These are phyloP conservation scores for Chimonanthus praecox DNA, from an alignment of 164 flowering plant genomes.

Conservation along the genomic window DNA sequence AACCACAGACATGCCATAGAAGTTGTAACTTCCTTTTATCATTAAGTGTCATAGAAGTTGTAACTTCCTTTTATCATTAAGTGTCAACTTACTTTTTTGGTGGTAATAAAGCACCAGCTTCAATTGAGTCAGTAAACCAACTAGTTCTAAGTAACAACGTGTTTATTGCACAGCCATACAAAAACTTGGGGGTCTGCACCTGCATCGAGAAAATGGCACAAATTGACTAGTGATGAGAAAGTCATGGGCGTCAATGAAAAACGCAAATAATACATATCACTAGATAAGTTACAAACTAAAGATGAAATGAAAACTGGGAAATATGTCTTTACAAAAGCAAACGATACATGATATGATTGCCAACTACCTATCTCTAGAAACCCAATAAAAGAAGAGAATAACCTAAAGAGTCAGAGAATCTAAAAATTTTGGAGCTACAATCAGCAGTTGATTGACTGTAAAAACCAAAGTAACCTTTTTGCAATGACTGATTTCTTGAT, in stretches of 20 bases:
- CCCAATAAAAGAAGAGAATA: no score
- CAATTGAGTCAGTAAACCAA: conserved; percentile 72
- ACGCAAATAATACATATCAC: not conserved
- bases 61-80: no score
- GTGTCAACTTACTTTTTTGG: conserved; percentile 54
- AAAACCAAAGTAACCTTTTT: no score
- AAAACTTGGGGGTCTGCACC: conserved; percentile 65
- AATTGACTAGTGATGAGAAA: conserved; percentile 3
- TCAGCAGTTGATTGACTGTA: no score
- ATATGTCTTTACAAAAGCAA: not conserved
- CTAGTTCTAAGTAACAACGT: conserved; percentile 44
- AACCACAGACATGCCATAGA: not conserved
- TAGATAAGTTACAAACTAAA: no score
- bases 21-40: not conserved
- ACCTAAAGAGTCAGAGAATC: no score
- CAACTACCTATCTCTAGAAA: no score
- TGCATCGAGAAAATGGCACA: conserved; percentile 22
- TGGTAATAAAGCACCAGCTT: conserved; percentile 44
- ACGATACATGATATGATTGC: no score
- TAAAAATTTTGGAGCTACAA: no score
- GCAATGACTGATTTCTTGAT: no score
- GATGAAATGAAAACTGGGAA: not conserved
- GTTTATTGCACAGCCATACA: conserved; percentile 83
- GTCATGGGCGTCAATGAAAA: not conserved
- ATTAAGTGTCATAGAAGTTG: not conserved